Conservation (phyloP, 1,139 yeast species). For the Ogataea hybrid region DNA sequence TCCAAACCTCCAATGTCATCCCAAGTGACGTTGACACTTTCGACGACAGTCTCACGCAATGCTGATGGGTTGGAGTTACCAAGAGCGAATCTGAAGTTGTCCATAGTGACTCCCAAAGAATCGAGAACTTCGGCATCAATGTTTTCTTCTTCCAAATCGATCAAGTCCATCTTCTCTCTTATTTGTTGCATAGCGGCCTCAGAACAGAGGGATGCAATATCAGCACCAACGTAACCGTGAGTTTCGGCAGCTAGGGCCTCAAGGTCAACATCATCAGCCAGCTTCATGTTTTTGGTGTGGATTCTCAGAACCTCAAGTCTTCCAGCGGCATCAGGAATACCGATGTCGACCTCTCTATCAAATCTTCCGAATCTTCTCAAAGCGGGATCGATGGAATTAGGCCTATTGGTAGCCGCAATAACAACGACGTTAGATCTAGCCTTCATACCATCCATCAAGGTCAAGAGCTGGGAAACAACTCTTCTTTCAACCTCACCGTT, state of each 20-base stretch:
- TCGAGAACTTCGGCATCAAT: constrained; percentile 97
- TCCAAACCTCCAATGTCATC: constrained; percentile 97
- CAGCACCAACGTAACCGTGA: constrained; percentile 99
- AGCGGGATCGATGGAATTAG: constrained; percentile 98
- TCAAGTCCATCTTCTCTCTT: constrained; percentile 98
- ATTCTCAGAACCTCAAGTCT: constrained; percentile 93
- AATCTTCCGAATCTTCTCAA: constrained; percentile 98
- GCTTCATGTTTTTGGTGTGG: constrained; percentile 96
- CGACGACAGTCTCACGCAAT: constrained; percentile 98
- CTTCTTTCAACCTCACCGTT: constrained; percentile 99
- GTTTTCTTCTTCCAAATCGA: constrained; percentile 96
- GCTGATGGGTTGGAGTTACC: constrained; percentile 99
- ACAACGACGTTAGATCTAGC: constrained; percentile 97
- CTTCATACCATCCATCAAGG: constrained; percentile 99
- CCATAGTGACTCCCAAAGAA: constrained; percentile 98
- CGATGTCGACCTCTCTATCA: constrained; percentile 98
- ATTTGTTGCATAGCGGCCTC: constrained; percentile 99
- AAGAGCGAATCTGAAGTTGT: constrained; percentile 94
- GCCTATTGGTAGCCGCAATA: constrained; percentile 94
- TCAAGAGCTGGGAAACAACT: constrained; percentile 94
- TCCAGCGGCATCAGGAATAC: constrained; percentile 98
- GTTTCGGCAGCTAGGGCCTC: constrained; percentile 90
- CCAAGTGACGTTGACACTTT: constrained; percentile 98
- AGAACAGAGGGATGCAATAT: constrained; percentile 89
- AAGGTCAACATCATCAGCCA: constrained; percentile 91